Evolutionary conservation across 2,329 filamentous ascomycete genomes (phyloP).

Genomic region (Cytospora schulzeri): DNA sequence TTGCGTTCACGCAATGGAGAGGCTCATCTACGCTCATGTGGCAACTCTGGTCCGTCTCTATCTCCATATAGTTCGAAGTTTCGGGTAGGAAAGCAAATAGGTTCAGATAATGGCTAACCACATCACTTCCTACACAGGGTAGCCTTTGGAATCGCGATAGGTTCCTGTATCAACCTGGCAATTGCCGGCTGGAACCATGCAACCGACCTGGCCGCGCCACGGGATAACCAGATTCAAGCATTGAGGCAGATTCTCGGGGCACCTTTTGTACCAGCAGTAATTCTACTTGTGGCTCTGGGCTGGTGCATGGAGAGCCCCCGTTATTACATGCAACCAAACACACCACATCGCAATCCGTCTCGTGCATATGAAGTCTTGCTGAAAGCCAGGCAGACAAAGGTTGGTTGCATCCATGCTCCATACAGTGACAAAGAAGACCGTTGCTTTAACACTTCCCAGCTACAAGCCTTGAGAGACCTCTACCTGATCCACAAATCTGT

Average conservation of each 20-base stretch:
- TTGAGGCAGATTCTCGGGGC: slow-evolving; percentile 40
- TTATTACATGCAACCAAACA: slow-evolving; percentile 42
- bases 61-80: no score
- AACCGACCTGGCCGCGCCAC: not conserved
- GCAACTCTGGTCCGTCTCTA: slow-evolving; percentile 45
- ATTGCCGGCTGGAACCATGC: slow-evolving; percentile 35
- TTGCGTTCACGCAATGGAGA: slow-evolving; percentile 50
- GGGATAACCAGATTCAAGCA: slow-evolving; percentile 29
- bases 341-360: slow-evolving; percentile 39
- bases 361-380: slow-evolving; percentile 39
- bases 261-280: slow-evolving; percentile 39
- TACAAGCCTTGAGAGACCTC: slow-evolving; percentile 45
- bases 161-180: slow-evolving; percentile 41
- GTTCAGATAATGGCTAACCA: no score
- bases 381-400: slow-evolving; percentile 42
- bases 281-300: slow-evolving; percentile 38
- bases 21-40: slow-evolving; percentile 50
- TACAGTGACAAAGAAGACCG: no score
- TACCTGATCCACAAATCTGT: slow-evolving; percentile 42
- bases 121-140: slow-evolving; percentile 35
- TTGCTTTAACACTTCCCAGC: slow-evolving; percentile 28
- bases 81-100: no score
- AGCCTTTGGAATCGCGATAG: slow-evolving; percentile 41
- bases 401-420: slow-evolving; percentile 6
- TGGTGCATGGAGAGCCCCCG: slow-evolving; percentile 46